Evolutionary conservation across 2,329 filamentous ascomycete species (phyloP).

Genomic region (Fusarium coffeatum): DNA sequence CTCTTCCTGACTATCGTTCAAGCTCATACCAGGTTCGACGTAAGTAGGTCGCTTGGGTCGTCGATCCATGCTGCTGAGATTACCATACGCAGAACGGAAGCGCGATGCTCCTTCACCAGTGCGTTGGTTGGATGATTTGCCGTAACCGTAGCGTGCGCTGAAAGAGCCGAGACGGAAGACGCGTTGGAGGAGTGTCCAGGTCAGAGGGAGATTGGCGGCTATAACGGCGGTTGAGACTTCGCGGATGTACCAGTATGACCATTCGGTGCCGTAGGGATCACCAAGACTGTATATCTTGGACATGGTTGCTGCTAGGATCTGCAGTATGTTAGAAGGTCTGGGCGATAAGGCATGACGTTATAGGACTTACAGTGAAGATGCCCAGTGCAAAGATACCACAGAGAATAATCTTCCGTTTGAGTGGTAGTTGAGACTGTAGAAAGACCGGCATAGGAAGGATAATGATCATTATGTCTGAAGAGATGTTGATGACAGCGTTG

Average conservation of each 20-base stretch:
- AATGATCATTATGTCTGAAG: slow-evolving; percentile 69
- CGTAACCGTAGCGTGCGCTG: slow-evolving; percentile 37
- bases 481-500: slow-evolving; percentile 68
- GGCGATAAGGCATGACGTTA: accelerated
- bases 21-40: slow-evolving; percentile 38
- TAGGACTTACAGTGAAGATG: slow-evolving; percentile 54
- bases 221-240: slow-evolving; percentile 60
- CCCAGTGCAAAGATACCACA: slow-evolving; percentile 59
- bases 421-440: slow-evolving; percentile 59
- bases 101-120: slow-evolving; percentile 41
- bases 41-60: slow-evolving; percentile 3
- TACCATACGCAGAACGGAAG: slow-evolving; percentile 41
- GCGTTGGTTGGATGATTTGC: slow-evolving; percentile 42
- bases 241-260: slow-evolving; percentile 60
- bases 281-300: slow-evolving; percentile 58
- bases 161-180: slow-evolving; percentile 51
- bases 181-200: slow-evolving; percentile 57
- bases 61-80: slow-evolving; percentile 40
- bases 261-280: slow-evolving; percentile 53
- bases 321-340: accelerated
- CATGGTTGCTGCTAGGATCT: slow-evolving; percentile 44
- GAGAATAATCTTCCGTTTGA: slow-evolving; percentile 64
- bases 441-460: slow-evolving; percentile 65
- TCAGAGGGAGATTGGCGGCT: slow-evolving; percentile 57
- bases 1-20: slow-evolving; percentile 53